A percentile compares a stretch with the other conserved stretches of the same genome.
Conservation (phyloP, 2,329 filamentous ascomycete species). For the Colletotrichum eremochloae region DNA sequence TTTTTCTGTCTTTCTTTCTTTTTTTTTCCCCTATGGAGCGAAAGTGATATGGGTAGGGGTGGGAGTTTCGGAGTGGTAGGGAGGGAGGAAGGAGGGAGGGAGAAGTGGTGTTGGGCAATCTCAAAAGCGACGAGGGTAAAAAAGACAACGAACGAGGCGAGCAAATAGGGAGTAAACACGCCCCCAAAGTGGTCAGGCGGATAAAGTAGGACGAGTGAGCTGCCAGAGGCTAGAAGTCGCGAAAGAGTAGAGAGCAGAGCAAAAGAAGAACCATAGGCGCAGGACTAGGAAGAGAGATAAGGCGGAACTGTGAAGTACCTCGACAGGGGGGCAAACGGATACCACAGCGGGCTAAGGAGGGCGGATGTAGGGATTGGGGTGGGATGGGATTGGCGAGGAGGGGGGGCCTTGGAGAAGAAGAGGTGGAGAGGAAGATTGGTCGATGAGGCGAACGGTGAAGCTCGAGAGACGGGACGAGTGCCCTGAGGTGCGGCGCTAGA, state of each 20-base stretch:
- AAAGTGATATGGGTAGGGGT: conserved; percentile 3
- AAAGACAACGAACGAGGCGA: conserved; percentile 30
- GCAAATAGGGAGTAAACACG: conserved; percentile 41
- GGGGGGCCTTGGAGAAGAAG: conserved; percentile 21
- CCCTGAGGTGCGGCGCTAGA: conserved; percentile 1
- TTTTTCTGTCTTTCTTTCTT: background rate
- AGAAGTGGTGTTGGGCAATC: conserved; percentile 16
- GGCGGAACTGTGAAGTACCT: conserved; percentile 39
- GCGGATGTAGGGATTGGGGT: conserved; percentile 42
- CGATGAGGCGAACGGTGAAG: conserved; percentile 29
- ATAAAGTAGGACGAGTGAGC: conserved; percentile 38
- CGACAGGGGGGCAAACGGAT: conserved; percentile 31
- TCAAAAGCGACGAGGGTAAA: conserved; percentile 21
- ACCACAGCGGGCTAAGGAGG: conserved; percentile 39
- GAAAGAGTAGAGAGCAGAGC: conserved; percentile 21
- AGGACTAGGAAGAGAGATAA: conserved; percentile 38
- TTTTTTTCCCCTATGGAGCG: conserved; percentile 11
- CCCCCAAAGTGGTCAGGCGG: conserved; percentile 40
- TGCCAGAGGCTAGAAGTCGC: conserved; percentile 32
- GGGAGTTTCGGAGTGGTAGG: background rate
- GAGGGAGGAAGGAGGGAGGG: conserved; percentile 17
- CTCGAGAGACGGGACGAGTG: conserved; percentile 2
- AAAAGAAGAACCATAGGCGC: conserved; percentile 29
- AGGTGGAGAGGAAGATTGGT: conserved; percentile 37
- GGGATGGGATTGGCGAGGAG: conserved; percentile 36